phyloP scores from a whole-genome alignment of 345 rosid genomes.

The Aquilaria sinensis region DNA sequence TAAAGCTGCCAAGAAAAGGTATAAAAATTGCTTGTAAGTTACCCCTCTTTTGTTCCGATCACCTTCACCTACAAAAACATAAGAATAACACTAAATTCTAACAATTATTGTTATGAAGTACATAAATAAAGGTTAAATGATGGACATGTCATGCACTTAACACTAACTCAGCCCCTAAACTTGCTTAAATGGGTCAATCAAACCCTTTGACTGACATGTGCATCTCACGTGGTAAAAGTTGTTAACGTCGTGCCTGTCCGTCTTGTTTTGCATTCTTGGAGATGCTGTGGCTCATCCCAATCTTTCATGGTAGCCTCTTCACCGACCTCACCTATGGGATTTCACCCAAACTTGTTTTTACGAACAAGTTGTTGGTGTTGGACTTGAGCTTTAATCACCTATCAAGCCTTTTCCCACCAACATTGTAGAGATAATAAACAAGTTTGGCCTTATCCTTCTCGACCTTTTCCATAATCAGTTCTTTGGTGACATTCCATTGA shows the following conservation, averaged over 20 bases:
- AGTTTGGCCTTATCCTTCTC: slow-evolving; percentile 69
- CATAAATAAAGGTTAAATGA: too few species aligned
- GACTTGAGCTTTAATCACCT: slow-evolving; percentile 79
- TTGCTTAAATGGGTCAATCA: too few species aligned
- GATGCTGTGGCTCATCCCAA: slow-evolving; percentile 46
- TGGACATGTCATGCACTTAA: too few species aligned
- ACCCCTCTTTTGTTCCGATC: too few species aligned
- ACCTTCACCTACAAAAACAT: too few species aligned
- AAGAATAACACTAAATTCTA: too few species aligned
- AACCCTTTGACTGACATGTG: too few species aligned
- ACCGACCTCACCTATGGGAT: slow-evolving; percentile 40
- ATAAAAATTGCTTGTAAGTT: too few species aligned
- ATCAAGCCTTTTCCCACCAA: slow-evolving; percentile 59
- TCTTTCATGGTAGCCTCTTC: slow-evolving; percentile 45
- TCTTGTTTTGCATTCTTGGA: slow-evolving; percentile 67
- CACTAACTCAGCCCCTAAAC: too few species aligned
- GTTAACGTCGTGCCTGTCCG: slow-evolving; percentile 17
- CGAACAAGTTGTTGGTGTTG: slow-evolving; percentile 62
- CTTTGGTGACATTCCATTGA: slow-evolving; percentile 62
- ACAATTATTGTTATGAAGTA: too few species aligned
- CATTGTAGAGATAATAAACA: slow-evolving; percentile 60
- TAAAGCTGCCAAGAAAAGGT: too few species aligned
- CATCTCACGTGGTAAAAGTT: too few species aligned
- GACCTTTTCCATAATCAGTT: slow-evolving; percentile 74
- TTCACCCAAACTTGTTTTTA: slow-evolving; percentile 65